Base-by-base conservation (phyloP, 345 rosid species). In the Dipteronia sinensis region DNA sequence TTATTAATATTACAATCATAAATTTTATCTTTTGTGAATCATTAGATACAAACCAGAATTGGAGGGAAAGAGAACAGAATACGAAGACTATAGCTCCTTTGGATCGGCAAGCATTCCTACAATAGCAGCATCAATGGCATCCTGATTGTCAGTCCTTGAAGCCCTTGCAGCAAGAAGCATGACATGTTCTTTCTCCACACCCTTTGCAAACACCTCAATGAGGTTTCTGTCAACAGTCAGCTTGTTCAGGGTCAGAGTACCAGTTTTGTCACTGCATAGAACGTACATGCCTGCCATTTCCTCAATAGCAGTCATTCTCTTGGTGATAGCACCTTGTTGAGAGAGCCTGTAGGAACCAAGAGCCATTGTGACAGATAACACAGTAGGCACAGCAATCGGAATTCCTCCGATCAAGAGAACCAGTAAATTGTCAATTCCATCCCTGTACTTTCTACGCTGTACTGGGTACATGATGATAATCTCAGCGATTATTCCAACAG, bases 211-310 rank as follows among this genome's bases (percentile, higher is more conserved):
- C 68, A 95, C 91, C 83, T 93, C 98, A 19, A 92, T 85, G 20
- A 95, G 81, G 80, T 58, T 90, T 78, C 73, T 90, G 82, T 95
- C 98, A 61, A 95, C 98, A 20, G 79, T 79, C 58, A 95, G 92
- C 87, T 89, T 95, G 82, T 95, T 95, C 76, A 95, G 77, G 46
- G 97, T 95, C 13, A 95, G 78, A 73, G 97, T 93, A 6, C 98
- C 98, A 12, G 98, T 95, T 83, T 95, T 95, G 81, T 95, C 98
- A 81, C 98, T 86, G 85, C 95, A 95, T 0, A 95, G 87, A 61
- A 95, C 98, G 86, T 95, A 98, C 98, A 95, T 95, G 66, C 95
- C 95, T 0, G 98, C 98, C 97, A 95, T 90, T 82, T 93, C 98
- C 76, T 95, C 98, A 42, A 93, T 93, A 72, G 98, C 98, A 27